A percentile compares a stretch with the other conserved stretches of the same genome.
These are phyloP conservation scores for Sextonia rubra DNA, from an alignment of 164 flowering plant genomes.

Conservation along the genomic window DNA sequence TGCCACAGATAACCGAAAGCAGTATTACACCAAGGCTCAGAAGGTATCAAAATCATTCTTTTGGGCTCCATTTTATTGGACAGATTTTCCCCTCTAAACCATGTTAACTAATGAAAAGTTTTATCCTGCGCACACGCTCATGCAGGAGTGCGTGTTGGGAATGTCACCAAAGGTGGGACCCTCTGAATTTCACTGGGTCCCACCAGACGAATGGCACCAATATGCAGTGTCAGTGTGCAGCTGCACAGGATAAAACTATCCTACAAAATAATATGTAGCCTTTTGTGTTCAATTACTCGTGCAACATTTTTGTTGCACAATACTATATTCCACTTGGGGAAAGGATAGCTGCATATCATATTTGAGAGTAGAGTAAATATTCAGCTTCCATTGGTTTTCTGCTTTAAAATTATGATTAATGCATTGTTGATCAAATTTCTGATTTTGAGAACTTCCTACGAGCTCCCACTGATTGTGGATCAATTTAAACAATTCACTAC, in stretches of 20 bases:
- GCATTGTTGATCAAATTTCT: background rate
- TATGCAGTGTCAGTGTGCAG: too few relatives aligned
- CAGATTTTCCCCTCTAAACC: background rate
- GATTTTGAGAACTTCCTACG: background rate
- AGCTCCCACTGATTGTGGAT: background rate
- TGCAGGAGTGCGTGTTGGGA: too few relatives aligned
- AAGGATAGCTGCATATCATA: background rate
- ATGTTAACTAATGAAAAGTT: background rate
- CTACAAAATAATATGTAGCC: too few relatives aligned
- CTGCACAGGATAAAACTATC: too few relatives aligned
- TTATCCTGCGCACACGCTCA: too few relatives aligned
- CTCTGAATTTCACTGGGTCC: too few relatives aligned
- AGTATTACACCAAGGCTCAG: slow-evolving; percentile 72
- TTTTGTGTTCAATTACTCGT: background rate
- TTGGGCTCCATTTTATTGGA: slow-evolving; percentile 1
- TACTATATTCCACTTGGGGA: background rate
- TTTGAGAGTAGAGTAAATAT: background rate
- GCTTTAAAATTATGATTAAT: background rate
- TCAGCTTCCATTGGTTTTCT: background rate
- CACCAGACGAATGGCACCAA: too few relatives aligned
- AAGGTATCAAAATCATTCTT: slow-evolving; percentile 35
- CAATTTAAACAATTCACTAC: background rate
- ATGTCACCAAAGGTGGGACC: too few relatives aligned
- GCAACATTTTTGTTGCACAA: background rate
- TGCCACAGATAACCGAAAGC: slow-evolving; percentile 82